Base-by-base conservation (phyloP, 345 rosid genomes). In the Boechera divaricarpa region DNA sequence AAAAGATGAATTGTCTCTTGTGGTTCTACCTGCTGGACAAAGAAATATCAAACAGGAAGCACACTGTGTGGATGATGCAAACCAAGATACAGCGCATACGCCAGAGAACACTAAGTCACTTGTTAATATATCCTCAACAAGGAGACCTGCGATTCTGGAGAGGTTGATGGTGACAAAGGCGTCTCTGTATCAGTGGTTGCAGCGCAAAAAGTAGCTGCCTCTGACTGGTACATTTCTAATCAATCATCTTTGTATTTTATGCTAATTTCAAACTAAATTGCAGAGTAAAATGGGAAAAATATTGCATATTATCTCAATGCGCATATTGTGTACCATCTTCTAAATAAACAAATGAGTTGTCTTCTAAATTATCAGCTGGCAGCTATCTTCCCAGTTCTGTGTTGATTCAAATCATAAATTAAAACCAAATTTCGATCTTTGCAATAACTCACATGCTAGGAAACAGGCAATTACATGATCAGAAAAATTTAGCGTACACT, bases 161-260 rank as follows among this genome's bases (percentile, higher is more conserved):
- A 82, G 92, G 83, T 71, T 95, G 72, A 87, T 85, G 85, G 88
- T 95, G 47, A 83, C 90, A 33, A 86, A 81, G 81, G 83, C 81
- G 64, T 95, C 97, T 10, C 71, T 90, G 81, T 83, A 67, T 53
- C 61, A 31, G 29, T 92, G 98, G 98, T 67, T 95, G 73, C 89
- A 62, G 68, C 78, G 79, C 81, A 84, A 75, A 84, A 79, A 84
- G 74, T 59, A 35, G 62, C 49, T 73, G 73, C 63, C 57, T 36
- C 49, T 70, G 26, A 56, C 60, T 65, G 72, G 78, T 85, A 75
- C 85, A 67, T 54, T 38, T 48, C 71, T 81, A 76, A 80, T 73
- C 56, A 75, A 73, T 67, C 68, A 31, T 71, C 67, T 65, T 42
- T 78, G 63, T 52, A 42, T 57, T 39, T 3, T 41, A 51, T 44